Evolutionary conservation across 2,329 filamentous ascomycete species (phyloP).

Genomic region (Claviceps purpurea): DNA sequence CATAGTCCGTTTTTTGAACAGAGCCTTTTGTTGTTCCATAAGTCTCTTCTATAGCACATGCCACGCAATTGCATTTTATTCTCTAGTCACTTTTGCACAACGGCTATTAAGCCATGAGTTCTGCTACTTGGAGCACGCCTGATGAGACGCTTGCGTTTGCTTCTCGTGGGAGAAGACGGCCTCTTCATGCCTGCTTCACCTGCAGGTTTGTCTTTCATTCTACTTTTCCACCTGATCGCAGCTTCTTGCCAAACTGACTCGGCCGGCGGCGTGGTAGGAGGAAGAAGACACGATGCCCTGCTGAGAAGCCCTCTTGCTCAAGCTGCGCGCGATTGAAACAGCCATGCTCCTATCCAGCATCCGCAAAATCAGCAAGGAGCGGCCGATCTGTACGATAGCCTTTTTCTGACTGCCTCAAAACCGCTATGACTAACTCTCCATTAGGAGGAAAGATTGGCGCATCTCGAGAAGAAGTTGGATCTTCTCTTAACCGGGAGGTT

Average conservation of each 20-base stretch:
- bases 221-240: neutral
- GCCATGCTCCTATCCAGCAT: constrained; percentile 29
- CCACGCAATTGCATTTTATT: too few species aligned
- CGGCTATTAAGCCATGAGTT: neutral
- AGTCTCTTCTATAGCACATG: too few species aligned
- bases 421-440: neutral
- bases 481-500: constrained; percentile 30
- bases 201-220: constrained; percentile 26
- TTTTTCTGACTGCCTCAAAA: too few species aligned
- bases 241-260: neutral
- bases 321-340: constrained; percentile 35
- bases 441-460: constrained; percentile 36
- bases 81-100: too few species aligned
- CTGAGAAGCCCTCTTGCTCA: constrained; percentile 36
- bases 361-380: constrained; percentile 22
- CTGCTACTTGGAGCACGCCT: constrained; percentile 17
- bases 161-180: constrained; percentile 23
- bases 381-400: constrained; percentile 28
- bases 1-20: too few species aligned
- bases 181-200: constrained; percentile 30
- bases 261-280: constrained; percentile 16
- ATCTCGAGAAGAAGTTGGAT: constrained; percentile 38
- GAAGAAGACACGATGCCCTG: constrained; percentile 38
- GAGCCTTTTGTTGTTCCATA: too few species aligned
- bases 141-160: constrained; percentile 14